phyloP scores from a whole-genome alignment of 1,284 basidiomycete species.

The Naganishia albida region DNA sequence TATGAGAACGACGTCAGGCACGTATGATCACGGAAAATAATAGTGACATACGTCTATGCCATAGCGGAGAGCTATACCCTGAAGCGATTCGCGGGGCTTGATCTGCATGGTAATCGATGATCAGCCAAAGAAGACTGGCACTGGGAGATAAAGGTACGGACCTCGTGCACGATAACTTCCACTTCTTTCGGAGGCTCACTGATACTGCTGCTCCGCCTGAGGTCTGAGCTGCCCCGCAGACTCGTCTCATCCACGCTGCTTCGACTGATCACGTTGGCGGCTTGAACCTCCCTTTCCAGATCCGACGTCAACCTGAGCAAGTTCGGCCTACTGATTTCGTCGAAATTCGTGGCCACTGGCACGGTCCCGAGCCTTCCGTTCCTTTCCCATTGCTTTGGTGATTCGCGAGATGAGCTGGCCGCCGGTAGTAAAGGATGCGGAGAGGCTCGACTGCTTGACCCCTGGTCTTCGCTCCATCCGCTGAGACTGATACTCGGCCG shows the following conservation, averaged over 20 bases:
- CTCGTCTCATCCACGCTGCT: slow-evolving; percentile 37
- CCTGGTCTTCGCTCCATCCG: neutral
- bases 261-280: slow-evolving; percentile 40
- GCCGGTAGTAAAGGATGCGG: slow-evolving; percentile 11
- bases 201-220: slow-evolving; percentile 39
- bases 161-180: slow-evolving; percentile 56
- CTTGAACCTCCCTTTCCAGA: slow-evolving; percentile 48
- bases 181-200: slow-evolving; percentile 36
- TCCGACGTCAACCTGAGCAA: slow-evolving; percentile 46
- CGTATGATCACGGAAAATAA: neutral
- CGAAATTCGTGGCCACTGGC: neutral
- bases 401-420: neutral
- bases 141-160: slow-evolving; percentile 34
- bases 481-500: no score
- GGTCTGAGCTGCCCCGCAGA: slow-evolving; percentile 43
- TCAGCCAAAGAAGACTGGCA: neutral
- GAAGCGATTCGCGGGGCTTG: slow-evolving; percentile 70
- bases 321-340: slow-evolving; percentile 37
- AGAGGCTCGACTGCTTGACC: slow-evolving; percentile 3
- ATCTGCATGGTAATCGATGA: slow-evolving; percentile 56
- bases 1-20: neutral
- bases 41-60: slow-evolving; percentile 65
- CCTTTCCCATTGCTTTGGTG: neutral
- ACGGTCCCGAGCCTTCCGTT: neutral
- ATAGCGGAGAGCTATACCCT: slow-evolving; percentile 82